Base-by-base conservation (phyloP, 1,284 basidiomycete genomes). In the Veloboletus limbatus region DNA sequence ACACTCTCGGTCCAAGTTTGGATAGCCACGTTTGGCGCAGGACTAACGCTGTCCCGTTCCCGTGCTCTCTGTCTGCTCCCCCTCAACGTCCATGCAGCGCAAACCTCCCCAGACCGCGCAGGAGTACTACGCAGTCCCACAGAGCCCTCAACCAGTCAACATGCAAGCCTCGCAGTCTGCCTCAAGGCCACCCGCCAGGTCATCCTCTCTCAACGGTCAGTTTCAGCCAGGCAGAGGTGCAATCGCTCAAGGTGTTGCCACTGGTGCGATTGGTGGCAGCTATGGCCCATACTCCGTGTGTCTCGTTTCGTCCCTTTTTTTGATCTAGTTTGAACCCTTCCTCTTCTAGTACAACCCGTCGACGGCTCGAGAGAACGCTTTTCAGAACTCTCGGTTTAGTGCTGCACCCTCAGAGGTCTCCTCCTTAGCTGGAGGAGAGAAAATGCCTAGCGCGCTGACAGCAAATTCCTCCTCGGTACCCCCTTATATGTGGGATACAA, bases 241-340 rank as follows among this genome's bases (percentile, higher is more conserved):
- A 16, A 78, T 84, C 42, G 77, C 81, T 13, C 81, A 80, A 51
- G 80, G 82, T 38, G 85, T 90, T 11, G 84, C 85, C 4, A 82
- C 75, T 21, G 88, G 87, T 16, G 72, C 72, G 31, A 85, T 90
- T 60, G 87, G 87, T 9, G 75, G 76, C 35, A 79, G 77, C 17
- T 89, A 87, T 71, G 88, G 88, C 14, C 88, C 87, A 28, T 90
- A 90, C 67, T 82, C 87, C 16, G 88, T 90, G 54, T 47, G 85
- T 73, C 20, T 20, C 21, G 0, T 30, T 28, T 40, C 22, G 9
- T 40, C 30, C 49, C 13, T 33, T 43, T 47, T n/a, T 24, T 27
- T 14, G 39, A 34, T 43, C 20, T 9, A 35, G 27, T 22, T 6
- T 44, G 31, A 47, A 27, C 25, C 14, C 17, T 47, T 54, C n/a